Evolutionary conservation across 2,329 filamentous ascomycete species (phyloP).

Genomic region (Trichoderma guizhouense): DNA sequence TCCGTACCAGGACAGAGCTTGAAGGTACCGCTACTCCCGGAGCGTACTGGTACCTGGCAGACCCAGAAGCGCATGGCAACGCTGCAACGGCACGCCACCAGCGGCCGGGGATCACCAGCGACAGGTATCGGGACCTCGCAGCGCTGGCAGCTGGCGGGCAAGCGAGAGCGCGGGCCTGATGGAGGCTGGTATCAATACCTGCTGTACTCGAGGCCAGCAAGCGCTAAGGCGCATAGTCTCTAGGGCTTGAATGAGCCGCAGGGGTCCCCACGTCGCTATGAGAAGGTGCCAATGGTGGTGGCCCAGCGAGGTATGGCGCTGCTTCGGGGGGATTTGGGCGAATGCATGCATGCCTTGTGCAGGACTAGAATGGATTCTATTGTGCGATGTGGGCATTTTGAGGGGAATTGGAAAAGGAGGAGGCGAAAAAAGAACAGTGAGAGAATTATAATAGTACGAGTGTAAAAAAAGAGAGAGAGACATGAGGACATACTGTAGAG

Average conservation of each 20-base stretch:
- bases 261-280: constrained; percentile 12
- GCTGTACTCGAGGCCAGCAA: neutral
- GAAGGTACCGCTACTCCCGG: neutral
- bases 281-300: neutral
- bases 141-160: neutral
- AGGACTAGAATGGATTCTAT: neutral
- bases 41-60: neutral
- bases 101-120: neutral
- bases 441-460: neutral
- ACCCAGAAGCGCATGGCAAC: constrained; percentile 11
- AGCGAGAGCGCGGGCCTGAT: neutral
- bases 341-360: neutral
- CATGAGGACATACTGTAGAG: neutral
- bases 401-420: neutral
- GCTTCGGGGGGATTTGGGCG: neutral
- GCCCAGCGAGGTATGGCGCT: neutral
- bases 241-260: constrained; percentile 6
- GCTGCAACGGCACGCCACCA: constrained; percentile 13
- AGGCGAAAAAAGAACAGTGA: neutral
- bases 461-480: neutral
- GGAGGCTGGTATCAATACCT: neutral
- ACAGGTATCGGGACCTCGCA: neutral
- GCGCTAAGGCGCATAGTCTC: constrained; percentile 7
- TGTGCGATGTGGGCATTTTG: neutral
- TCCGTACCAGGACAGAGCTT: neutral